Conservation (phyloP, 2,329 filamentous ascomycete species). For the Blastomyces silverae region DNA sequence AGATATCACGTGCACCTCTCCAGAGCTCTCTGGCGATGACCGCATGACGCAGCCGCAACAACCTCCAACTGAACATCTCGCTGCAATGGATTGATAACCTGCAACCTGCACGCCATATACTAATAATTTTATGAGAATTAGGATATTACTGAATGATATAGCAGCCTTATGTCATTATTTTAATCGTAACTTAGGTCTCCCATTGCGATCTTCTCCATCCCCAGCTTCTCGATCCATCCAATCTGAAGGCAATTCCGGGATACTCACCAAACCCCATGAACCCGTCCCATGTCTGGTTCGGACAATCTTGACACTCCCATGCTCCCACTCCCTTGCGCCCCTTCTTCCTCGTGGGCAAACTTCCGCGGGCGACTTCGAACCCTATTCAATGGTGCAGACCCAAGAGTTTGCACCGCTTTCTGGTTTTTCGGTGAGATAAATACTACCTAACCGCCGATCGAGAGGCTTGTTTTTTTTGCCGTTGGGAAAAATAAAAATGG, state of each 20-base stretch:
- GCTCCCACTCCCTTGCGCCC: slow-evolving; percentile 52
- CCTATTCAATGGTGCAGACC: slow-evolving; percentile 61
- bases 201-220: background rate
- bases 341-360: slow-evolving; percentile 63
- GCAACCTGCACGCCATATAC: background rate
- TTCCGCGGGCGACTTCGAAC: slow-evolving; percentile 60
- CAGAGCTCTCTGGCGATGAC: background rate
- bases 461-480: background rate
- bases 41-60: too few relatives aligned
- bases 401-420: slow-evolving; percentile 69
- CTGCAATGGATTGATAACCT: too few relatives aligned
- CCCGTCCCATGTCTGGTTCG: slow-evolving; percentile 4
- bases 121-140: background rate
- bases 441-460: background rate
- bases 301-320: slow-evolving; percentile 21
- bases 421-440: slow-evolving; percentile 75
- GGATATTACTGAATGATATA: background rate
- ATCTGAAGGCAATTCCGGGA: background rate
- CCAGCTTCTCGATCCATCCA: background rate
- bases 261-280: slow-evolving; percentile 1
- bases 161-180: background rate
- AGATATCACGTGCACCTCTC: background rate
- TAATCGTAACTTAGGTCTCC: background rate
- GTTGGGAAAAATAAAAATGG: background rate
- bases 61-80: too few relatives aligned